Conservation (phyloP, 106 monocot species). For the Ottelia alismoides region DNA sequence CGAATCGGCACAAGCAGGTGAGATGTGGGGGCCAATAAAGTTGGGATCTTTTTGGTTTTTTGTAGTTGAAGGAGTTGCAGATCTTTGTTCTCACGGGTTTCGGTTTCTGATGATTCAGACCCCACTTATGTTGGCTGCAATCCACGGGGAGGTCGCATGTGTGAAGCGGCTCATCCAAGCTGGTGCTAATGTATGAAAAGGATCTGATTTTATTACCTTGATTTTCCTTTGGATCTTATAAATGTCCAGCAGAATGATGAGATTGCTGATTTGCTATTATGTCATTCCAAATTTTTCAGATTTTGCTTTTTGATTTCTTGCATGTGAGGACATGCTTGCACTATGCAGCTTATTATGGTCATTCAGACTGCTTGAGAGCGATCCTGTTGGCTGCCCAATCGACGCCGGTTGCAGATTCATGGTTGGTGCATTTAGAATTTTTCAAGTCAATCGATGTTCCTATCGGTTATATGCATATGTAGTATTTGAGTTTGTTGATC, state of each 20-base stretch:
- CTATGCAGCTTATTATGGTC: slow-evolving; percentile 24
- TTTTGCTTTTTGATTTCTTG: slow-evolving; percentile 24
- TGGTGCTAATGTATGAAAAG: slow-evolving; percentile 21
- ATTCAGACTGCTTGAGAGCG: slow-evolving; percentile 13
- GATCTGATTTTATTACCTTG: too few species aligned
- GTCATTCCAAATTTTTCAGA: background rate
- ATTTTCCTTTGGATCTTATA: too few species aligned
- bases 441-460: too few species aligned
- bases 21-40: background rate
- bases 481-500: background rate
- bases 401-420: slow-evolving; percentile 17
- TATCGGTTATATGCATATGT: too few species aligned
- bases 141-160: slow-evolving; percentile 23
- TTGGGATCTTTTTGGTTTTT: slow-evolving; percentile 3
- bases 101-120: slow-evolving; percentile 10
- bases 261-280: background rate
- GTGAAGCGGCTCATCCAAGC: slow-evolving; percentile 23
- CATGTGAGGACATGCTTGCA: slow-evolving; percentile 24
- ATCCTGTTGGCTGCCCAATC: slow-evolving; percentile 18
- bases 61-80: background rate
- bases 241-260: too few species aligned
- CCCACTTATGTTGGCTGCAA: slow-evolving; percentile 29
- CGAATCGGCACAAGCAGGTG: slow-evolving; percentile 17
- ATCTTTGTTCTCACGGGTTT: background rate
- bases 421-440: too few species aligned